Base-by-base conservation (phyloP, 805 yeast genomes). In the Candida piceae region DNA sequence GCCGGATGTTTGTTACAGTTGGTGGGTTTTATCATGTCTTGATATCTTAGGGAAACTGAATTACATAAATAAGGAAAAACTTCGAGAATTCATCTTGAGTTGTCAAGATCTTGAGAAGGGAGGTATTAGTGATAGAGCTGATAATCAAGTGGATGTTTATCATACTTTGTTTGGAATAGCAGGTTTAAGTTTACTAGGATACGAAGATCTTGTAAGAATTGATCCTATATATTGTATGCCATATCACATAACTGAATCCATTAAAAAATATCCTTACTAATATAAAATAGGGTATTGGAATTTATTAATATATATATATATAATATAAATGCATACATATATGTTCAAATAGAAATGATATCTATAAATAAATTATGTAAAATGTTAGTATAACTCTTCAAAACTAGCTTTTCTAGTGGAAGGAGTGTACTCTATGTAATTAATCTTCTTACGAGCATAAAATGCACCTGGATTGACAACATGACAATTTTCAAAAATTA, bases 1-100 rank as follows among this genome's bases (percentile, higher is more conserved):
- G 15, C 95, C 97, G 0, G 99, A 93, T 60, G 96, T 86, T n/a
- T 93, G 99, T 57, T 93, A 93, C 57, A 80, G 93, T 49, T 93
- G 97, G 96, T 93, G 99, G 99, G 95, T 88, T 8, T 58, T 88
- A 16, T 81, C 94, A 2, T 72, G 87, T 3, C 61, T 89, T 39
- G 72, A 83, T 0, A 78, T 86, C 25, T 66, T 90, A 16, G 74
- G 65, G 0, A 78, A 74, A 43, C 57, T 78, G 15, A 74, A 84
- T 45, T 88, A 95, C 88, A 82, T 93, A n/a, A 81, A 86, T 52
- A 68, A 66, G 20, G 69, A 62, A 4, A 76, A 72, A 48, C 63
- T 93, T 39, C 70, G 72, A 35, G 57, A 62, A 2, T 93, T 88
- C 53, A 88, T 93, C 4, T 60, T 90, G 27, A 53, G 58, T 2